Evolutionary conservation across 139 green algal genomes (phyloP).

Genomic region (Chlorella sp.): DNA sequence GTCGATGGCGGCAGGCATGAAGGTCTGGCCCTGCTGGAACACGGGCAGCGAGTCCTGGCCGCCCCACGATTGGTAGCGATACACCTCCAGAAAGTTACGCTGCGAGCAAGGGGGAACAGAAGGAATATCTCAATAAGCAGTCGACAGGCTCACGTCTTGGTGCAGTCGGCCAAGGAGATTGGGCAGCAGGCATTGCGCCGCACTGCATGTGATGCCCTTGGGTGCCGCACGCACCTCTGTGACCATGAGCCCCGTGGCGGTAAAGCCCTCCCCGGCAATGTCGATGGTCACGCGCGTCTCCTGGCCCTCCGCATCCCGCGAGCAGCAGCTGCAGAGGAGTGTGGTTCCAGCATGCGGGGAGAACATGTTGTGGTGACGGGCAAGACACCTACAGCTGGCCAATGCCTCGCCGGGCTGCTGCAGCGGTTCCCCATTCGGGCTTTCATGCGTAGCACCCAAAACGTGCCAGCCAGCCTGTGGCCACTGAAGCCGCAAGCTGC

Average conservation of each 20-base stretch:
- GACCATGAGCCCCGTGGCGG: conserved; percentile 90
- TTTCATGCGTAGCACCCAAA: too few relatives aligned
- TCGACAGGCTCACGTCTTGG: too few relatives aligned
- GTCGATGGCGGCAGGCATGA: conserved; percentile 81
- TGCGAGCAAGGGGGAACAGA: conserved; percentile 35
- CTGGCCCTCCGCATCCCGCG: conserved; percentile 86
- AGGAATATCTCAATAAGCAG: too few relatives aligned
- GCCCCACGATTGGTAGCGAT: conserved; percentile 90
- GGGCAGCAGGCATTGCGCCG: too few relatives aligned
- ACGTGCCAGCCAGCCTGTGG: too few relatives aligned
- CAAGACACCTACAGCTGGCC: too few relatives aligned
- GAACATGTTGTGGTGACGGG: too few relatives aligned
- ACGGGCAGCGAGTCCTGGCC: conserved; percentile 80
- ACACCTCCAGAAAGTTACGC: conserved; percentile 97
- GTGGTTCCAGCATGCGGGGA: not conserved
- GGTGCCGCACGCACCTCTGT: conserved; percentile 25
- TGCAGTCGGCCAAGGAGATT: too few relatives aligned
- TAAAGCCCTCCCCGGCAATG: conserved; percentile 62
- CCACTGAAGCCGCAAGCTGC: too few relatives aligned
- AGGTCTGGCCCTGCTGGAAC: conserved; percentile 75
- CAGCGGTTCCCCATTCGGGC: too few relatives aligned
- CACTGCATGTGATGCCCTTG: too few relatives aligned
- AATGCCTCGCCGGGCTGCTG: too few relatives aligned
- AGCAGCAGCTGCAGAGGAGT: conserved; percentile 69
- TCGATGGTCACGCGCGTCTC: conserved; percentile 86